A percentile compares a stretch with the other conserved stretches of the same genome.
These are phyloP conservation scores for Kwoniella botswanensis DNA, from an alignment of 768 basidiomycete species.

Conservation along the genomic window DNA sequence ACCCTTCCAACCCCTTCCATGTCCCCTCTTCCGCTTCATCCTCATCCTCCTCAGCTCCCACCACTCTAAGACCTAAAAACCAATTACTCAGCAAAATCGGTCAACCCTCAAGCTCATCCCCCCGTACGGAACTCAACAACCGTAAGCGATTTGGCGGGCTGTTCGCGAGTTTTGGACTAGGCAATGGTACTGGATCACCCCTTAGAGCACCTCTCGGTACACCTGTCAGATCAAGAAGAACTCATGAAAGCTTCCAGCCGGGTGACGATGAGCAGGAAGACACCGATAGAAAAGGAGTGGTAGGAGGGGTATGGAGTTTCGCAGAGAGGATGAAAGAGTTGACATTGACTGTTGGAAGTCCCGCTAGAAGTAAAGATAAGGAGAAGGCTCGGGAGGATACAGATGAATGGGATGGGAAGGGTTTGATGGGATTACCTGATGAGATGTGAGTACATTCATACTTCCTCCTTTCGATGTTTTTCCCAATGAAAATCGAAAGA, in stretches of 20 bases:
- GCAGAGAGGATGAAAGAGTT: slow-evolving; percentile 21
- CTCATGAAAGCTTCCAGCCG: not conserved
- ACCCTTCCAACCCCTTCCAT: slow-evolving; percentile 10
- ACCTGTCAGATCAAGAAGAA: not conserved
- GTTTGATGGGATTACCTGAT: slow-evolving; percentile 37
- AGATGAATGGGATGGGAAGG: not conserved
- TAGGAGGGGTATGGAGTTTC: slow-evolving; percentile 21
- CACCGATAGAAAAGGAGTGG: not conserved
- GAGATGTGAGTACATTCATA: slow-evolving; percentile 38
- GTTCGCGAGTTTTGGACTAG: slow-evolving; percentile 13
- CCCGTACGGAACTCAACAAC: slow-evolving; percentile 34
- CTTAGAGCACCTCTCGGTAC: not conserved
- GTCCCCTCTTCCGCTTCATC: not conserved
- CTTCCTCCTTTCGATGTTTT: not conserved
- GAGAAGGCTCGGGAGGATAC: not conserved
- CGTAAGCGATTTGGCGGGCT: slow-evolving; percentile 31
- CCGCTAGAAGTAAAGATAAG: not conserved
- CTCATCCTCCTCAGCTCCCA: not conserved
- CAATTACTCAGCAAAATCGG: slow-evolving; percentile 25
- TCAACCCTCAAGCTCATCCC: slow-evolving; percentile 38
- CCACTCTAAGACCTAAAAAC: not conserved
- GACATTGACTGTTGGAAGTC: slow-evolving; percentile 11
- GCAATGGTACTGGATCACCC: slow-evolving; percentile 12
- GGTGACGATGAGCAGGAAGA: not conserved
- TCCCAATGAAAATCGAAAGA: not conserved